Conservation (phyloP, 2,329 filamentous ascomycete species). For the Aspergillus costaricaensis region DNA sequence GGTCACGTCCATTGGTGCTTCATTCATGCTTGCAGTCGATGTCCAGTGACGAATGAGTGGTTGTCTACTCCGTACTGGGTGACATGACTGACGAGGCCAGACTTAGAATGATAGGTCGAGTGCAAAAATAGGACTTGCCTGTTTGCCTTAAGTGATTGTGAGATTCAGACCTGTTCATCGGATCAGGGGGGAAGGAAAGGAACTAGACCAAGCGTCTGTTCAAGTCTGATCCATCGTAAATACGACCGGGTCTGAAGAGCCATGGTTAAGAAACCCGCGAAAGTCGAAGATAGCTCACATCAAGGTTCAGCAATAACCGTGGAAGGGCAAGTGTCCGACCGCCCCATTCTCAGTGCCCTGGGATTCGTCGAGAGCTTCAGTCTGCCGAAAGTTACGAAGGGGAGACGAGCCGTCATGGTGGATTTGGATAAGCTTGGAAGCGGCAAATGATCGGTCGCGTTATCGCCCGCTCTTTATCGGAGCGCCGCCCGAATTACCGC, state of each 20-base stretch:
- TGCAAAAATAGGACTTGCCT: not conserved
- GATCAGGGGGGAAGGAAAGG: not conserved
- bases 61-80: too few species aligned
- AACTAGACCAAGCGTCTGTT: not conserved
- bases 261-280: not conserved
- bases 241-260: not conserved
- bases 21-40: not conserved
- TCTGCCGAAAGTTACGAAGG: too few species aligned
- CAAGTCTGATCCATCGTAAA: conserved; percentile 1
- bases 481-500: conserved; percentile 9
- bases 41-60: not conserved
- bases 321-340: not conserved
- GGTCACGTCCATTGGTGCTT: not conserved
- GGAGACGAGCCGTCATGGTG: too few species aligned
- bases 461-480: not conserved
- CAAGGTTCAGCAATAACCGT: not conserved
- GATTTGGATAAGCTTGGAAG: too few species aligned
- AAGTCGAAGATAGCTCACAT: not conserved
- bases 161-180: not conserved
- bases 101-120: conserved; percentile 2
- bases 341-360: not conserved
- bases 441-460: not conserved
- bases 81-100: not conserved
- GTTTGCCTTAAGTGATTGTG: not conserved
- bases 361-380: not conserved